Evolutionary conservation across 2,329 filamentous ascomycete genomes (phyloP), one percentile per base, ranked within the genome.

Genomic region (Ophiosphaerella korrae): DNA sequence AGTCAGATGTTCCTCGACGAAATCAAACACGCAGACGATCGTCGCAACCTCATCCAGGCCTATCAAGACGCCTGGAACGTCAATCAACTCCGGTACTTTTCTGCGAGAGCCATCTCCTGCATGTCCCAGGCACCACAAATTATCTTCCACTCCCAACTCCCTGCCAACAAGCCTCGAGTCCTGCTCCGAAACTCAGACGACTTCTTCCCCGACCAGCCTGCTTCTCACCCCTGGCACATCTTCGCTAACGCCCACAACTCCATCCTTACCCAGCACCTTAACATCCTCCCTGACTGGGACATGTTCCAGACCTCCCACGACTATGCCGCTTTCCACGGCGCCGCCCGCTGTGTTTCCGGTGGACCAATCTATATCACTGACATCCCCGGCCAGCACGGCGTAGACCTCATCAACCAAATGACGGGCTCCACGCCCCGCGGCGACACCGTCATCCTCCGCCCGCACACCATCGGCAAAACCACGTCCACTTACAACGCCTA

Each of bases 351-450:
- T 71, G 80, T 99, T 8, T 92, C 88, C 41, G 94, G 94, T 7
- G 94, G 94, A 0, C 94, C 93, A 0, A 88, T 99, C 35, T 97
- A 95, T 64, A 92, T 99, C 70, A 97, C 93, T 0, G 94, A 99
- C 72, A 83, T 86, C 0, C 93, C 93, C 0, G 92, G 91, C 0
- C 77, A 90, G 52, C 91, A 97, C 71, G 82, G 96, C 64, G 66
- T 92, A 26, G 74, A 81, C 5, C 74, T 99, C 13, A 88, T 99
- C 53, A 75, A 80, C 24, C 87, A 95, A 70, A 92, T 97, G 82
- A 92, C 89, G 0, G 92, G 88, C 0, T 77, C 81, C 9, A 94
- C 89, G 0, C 79, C 85, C 0, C 78, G 84, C 21, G 89, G 87
- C 0, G 87, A 85, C 57, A 94, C 90, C 0, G 84, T 96, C 0